Conservation (phyloP, 805 yeast genomes). For the Clavispora asparagi region DNA sequence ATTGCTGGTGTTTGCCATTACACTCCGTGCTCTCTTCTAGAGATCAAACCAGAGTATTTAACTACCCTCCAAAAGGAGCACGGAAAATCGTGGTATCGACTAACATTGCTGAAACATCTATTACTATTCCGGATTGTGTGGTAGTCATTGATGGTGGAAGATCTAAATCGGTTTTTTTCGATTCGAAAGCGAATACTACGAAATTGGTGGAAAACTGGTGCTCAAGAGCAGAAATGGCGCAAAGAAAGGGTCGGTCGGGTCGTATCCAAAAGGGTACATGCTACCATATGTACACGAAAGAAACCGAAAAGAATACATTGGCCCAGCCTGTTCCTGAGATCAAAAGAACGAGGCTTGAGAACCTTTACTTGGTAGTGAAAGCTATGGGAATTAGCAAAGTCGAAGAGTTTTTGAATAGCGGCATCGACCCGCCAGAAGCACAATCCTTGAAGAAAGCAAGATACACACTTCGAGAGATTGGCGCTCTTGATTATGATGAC, state of each 20-base stretch:
- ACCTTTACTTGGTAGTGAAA: conserved; percentile 75
- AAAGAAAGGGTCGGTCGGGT: conserved; percentile 97
- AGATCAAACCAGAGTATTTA: conserved; percentile 78
- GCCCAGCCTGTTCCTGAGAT: conserved; percentile 86
- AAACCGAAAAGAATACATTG: conserved; percentile 52
- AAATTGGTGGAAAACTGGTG: conserved; percentile 78
- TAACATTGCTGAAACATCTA: conserved; percentile 95
- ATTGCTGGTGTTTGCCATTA: conserved; percentile 55
- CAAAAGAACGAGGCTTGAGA: conserved; percentile 75
- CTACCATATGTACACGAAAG: conserved; percentile 69
- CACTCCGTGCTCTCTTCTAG: conserved; percentile 83
- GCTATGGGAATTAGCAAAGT: conserved; percentile 83
- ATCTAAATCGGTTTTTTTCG: conserved; percentile 73
- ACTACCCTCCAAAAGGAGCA: conserved; percentile 42
- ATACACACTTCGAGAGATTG: conserved; percentile 56
- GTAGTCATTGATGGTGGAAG: conserved; percentile 87
- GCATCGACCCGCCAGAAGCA: conserved; percentile 75
- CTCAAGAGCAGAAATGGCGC: conserved; percentile 83
- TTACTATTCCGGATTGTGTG: conserved; percentile 92
- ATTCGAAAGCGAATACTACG: conserved; percentile 61
- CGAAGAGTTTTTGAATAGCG: conserved; percentile 59
- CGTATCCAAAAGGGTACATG: conserved; percentile 83
- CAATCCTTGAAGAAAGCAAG: conserved; percentile 48
- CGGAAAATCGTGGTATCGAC: conserved; percentile 87
- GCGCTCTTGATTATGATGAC: conserved; percentile 49